Percentiles rank a stretch among this genome's conserved stretches.
phyloP scores from a whole-genome alignment of 768 basidiomycete species.

The Kwoniella sp. region DNA sequence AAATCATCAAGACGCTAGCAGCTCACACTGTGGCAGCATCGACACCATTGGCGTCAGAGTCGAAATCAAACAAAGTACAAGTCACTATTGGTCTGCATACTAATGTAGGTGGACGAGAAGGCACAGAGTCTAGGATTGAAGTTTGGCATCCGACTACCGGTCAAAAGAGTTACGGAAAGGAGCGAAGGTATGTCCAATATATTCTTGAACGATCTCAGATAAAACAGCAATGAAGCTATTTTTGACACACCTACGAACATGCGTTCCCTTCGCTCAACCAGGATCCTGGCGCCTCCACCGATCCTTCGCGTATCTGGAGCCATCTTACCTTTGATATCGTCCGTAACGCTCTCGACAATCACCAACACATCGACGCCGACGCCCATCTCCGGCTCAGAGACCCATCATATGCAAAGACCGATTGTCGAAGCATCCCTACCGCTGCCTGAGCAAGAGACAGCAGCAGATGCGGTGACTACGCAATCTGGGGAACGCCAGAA shows the following conservation, averaged over 20 bases:
- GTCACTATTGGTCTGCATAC: not conserved
- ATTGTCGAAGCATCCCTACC: not conserved
- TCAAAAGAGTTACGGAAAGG: slow-evolving; percentile 93
- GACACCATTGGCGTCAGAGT: not conserved
- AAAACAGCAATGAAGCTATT: not conserved
- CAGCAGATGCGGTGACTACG: not conserved
- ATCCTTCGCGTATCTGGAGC: slow-evolving; percentile 91
- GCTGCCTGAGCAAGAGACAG: no score
- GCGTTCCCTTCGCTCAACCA: no score
- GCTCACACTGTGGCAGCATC: slow-evolving; percentile 12
- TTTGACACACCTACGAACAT: no score
- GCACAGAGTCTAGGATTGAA: slow-evolving; percentile 26
- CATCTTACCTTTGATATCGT: slow-evolving; percentile 26
- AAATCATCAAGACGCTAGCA: slow-evolving; percentile 14
- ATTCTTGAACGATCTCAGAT: not conserved
- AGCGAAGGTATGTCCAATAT: slow-evolving; percentile 65
- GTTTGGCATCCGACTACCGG: slow-evolving; percentile 84
- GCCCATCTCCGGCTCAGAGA: slow-evolving; percentile 56
- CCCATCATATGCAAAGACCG: slow-evolving; percentile 27
- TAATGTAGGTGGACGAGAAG: not conserved
- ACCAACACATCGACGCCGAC: slow-evolving; percentile 64
- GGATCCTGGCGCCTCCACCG: slow-evolving; percentile 86
- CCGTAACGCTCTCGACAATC: slow-evolving; percentile 59
- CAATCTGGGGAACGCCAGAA: not conserved
- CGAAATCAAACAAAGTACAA: not conserved